phyloP scores from a whole-genome alignment of 2,329 filamentous ascomycete genomes.

The Alternaria burnsii region DNA sequence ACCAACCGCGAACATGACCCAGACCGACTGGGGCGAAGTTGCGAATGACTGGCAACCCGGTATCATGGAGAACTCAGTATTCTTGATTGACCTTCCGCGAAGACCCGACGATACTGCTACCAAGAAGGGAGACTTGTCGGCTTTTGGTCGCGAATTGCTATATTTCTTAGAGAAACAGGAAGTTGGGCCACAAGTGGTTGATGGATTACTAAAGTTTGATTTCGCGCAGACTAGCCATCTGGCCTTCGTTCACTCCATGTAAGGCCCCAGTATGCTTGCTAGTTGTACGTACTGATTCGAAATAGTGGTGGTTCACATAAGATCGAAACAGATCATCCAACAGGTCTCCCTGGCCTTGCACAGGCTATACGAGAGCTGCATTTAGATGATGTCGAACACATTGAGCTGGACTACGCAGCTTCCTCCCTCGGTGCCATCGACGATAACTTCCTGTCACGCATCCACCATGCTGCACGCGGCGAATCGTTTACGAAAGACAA shows the following conservation, averaged over 20 bases:
- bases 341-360: conserved; percentile 79
- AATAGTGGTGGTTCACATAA: conserved; percentile 46
- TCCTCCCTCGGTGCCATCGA: conserved; percentile 84
- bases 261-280: conserved; percentile 45
- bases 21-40: conserved; percentile 86
- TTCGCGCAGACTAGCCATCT: conserved; percentile 76
- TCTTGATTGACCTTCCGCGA: conserved; percentile 88
- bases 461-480: conserved; percentile 67
- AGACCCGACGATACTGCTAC: conserved; percentile 45
- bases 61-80: conserved; percentile 66
- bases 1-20: conserved; percentile 85
- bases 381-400: conserved; percentile 49
- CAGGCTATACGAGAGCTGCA: conserved; percentile 62
- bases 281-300: conserved; percentile 9
- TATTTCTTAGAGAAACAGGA: conserved; percentile 75
- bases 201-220: conserved; percentile 80
- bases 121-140: conserved; percentile 50
- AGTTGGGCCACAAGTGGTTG: conserved; percentile 69
- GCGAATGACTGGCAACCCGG: conserved; percentile 60
- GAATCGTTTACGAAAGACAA: conserved; percentile 15
- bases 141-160: conserved; percentile 74
- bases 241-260: conserved; percentile 88
- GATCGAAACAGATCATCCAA: conserved; percentile 55
- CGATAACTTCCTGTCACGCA: conserved; percentile 67
- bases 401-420: conserved; percentile 78